Base-by-base conservation (phyloP, 768 basidiomycete genomes). In the Dendrothele bispora region DNA sequence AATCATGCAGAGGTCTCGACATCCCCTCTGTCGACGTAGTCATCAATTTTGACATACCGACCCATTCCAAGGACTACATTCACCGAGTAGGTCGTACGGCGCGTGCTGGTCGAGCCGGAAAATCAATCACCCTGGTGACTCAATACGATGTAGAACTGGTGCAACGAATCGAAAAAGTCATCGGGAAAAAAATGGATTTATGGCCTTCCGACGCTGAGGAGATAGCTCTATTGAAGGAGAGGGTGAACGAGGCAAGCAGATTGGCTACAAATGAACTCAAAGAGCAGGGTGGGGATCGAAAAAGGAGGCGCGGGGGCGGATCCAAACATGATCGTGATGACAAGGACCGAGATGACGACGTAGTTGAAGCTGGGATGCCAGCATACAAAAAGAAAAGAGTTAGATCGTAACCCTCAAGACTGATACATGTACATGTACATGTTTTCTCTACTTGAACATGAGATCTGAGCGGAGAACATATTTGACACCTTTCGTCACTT, bases 61-160 rank as follows among this genome's bases (percentile, higher is more conserved):
- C 91, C 1, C 91, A 98, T 64, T 98, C 95, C 14, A 98, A 99
- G 72, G 97, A 98, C 65, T 99, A 99, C 68, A 97, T 99, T 41
- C 97, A 99, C 63, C 84, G 97, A 36, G 97, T 99, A 8, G 97
- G 97, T 30, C 83, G 97, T 48, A 99, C 97, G 26, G 97, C 97
- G 5, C 88, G 97, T 61, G 97, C 97, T 3, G 97, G 97, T n/a
- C 83, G 97, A 35, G 84, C 93, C 2, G 97, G 97, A 36, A 98
- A 98, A 71, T 86, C 91, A 1, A 89, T 99, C 58, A 97, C 95
- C n/a, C 80, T 99, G 34, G 94, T 98, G 20, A 92, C 95, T 5
- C 97, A 99, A 68, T 99, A 98, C 66, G 97, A 99, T 56, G 93
- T 99, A 46, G 97, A 98, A 68, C 78, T 98, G 37, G 69, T 98